A percentile compares a stretch with the other conserved stretches of the same genome.
Conservation (phyloP, 441 rosid genomes). For the Eruca vesicaria region DNA sequence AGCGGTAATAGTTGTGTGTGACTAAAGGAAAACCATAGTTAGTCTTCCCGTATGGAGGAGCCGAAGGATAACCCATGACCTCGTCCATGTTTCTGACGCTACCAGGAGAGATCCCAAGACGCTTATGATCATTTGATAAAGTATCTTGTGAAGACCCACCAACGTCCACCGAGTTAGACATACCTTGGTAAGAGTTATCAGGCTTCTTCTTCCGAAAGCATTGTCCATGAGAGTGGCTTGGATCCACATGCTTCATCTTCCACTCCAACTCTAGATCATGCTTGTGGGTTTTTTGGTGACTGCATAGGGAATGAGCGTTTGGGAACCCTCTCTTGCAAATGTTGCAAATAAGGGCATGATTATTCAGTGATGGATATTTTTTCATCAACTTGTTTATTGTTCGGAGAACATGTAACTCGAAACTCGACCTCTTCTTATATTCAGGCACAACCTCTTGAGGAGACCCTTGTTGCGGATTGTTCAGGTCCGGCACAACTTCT, state of each 20-base stretch:
- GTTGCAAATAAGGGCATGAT: constrained; percentile 27
- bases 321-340: constrained; percentile 45
- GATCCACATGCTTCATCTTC: not conserved
- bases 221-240: not conserved
- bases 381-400: not conserved
- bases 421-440: not conserved
- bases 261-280: not conserved
- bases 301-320: constrained; percentile 39
- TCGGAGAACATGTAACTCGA: not conserved
- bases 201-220: not conserved
- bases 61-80: not conserved
- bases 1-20: not conserved
- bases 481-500: not conserved
- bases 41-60: not conserved
- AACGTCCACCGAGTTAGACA: no score
- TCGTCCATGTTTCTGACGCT: not conserved
- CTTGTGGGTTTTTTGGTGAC: not conserved
- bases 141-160: not conserved
- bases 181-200: no score
- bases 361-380: not conserved
- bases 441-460: not conserved
- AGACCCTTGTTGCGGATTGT: not conserved
- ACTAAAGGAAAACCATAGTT: not conserved
- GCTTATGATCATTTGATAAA: not conserved
- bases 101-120: not conserved